Evolutionary conservation across 148 eudicot genomes (phyloP).

Genomic region (Cornus controversa): DNA sequence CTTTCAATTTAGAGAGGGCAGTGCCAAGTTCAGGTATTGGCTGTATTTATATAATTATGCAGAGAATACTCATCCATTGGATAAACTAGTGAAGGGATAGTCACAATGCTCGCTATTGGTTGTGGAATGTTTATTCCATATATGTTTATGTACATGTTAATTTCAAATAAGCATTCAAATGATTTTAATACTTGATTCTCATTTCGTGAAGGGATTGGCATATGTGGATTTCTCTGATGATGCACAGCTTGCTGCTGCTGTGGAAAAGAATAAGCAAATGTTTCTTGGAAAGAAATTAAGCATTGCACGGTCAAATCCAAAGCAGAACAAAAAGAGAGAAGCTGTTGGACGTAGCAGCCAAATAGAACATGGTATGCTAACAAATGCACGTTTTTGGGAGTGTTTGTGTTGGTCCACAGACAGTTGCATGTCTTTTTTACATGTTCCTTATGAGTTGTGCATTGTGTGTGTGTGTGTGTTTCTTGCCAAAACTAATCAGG

Average conservation of each 20-base stretch:
- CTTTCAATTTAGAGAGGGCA: background rate
- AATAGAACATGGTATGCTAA: conserved; percentile 34
- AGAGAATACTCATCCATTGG: background rate
- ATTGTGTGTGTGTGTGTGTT: background rate
- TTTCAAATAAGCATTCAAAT: background rate
- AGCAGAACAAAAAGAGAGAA: conserved; percentile 42
- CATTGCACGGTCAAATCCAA: conserved; percentile 83
- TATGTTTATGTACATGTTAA: background rate
- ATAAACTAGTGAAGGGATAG: background rate
- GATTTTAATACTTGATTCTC: background rate
- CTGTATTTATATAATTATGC: background rate
- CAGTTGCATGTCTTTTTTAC: too few species aligned
- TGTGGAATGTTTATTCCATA: background rate
- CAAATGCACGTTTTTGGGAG: background rate
- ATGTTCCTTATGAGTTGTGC: background rate
- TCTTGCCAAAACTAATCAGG: too few species aligned
- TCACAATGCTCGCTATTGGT: background rate
- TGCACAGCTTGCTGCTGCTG: conserved; percentile 71
- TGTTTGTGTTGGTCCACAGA: background rate
- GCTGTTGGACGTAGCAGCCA: conserved; percentile 30
- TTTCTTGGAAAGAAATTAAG: conserved; percentile 66
- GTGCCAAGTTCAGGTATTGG: background rate
- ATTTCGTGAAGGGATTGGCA: conserved; percentile 72
- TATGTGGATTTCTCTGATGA: conserved; percentile 92
- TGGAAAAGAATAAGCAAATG: conserved; percentile 64